Evolutionary conservation across 768 basidiomycete species (phyloP), one percentile per base, ranked within the genome.

Genomic region (Hortiboletus flavorubellus): DNA sequence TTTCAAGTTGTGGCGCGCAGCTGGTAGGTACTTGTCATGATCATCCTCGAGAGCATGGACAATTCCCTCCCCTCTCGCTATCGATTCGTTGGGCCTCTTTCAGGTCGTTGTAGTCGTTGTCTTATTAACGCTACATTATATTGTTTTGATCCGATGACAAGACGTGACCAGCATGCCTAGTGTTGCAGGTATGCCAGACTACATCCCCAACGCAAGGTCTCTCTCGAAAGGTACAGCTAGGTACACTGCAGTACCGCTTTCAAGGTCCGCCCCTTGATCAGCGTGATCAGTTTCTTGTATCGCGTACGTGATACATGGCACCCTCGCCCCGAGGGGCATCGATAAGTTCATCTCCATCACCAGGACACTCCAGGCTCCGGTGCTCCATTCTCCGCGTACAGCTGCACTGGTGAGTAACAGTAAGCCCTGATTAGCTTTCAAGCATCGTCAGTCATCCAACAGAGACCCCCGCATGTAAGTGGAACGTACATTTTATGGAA

Each of bases 331-430:
- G 80, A 15, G 78, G 78, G 18, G 78, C 78, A 46, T 78, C 78
- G 56, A 79, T 78, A 26, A 82, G 67, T 55, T 81, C 80, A 50
- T 81, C 80, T 26, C 79, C 80, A 34, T 82, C 80, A 12, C 79
- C 81, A 4, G 80, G 80, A 57, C 81, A 81, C 58, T 78, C 71
- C 37, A 66, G 58, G 49, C 82, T 80, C 60, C 21, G 2, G 21
- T 82, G 80, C 49, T 81, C 78, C 10, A 80, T 73, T 26, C 80
- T 76, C 10, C 81, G 68, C 0, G 79, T 81, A 8, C 81, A 80
- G 42, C 76, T 79, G 65, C 81, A 82, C 61, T 82, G 81, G 16
- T 82, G 62, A n/a, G 80, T 81, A 33, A 80, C 75, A 0, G 80
- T 80, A 8, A 81, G 72, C 59, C 80, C 76, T 4, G 58, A 55